phyloP scores from a whole-genome alignment of 371 early-diverging fungal species.

The Syncephalis plumigaleata region DNA sequence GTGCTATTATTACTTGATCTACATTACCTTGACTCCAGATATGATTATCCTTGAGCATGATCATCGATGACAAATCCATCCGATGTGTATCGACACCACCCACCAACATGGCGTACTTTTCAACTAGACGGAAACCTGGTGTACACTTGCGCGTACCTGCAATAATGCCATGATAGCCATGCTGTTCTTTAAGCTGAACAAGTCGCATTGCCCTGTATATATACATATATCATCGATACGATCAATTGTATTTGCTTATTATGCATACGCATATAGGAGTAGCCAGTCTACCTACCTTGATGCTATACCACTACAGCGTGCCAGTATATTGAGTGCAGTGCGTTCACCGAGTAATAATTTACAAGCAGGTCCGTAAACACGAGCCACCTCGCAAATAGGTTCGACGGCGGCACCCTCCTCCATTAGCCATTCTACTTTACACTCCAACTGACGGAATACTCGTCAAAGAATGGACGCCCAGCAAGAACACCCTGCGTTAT shows the following conservation, averaged over 20 bases:
- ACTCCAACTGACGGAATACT: constrained; percentile 81
- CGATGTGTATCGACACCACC: constrained; percentile 95
- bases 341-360: constrained; percentile 86
- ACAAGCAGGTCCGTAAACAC: constrained; percentile 70
- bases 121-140: constrained; percentile 93
- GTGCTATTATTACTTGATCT: background rate
- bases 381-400: constrained; percentile 57
- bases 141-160: constrained; percentile 98
- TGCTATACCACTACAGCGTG: constrained; percentile 89
- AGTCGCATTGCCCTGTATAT: constrained; percentile 37
- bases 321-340: constrained; percentile 85
- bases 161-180: constrained; percentile 70
- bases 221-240: no score
- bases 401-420: constrained; percentile 64
- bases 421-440: constrained; percentile 76
- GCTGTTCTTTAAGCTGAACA: constrained; percentile 38
- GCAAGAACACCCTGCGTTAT: constrained; percentile 82
- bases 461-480: constrained; percentile 88
- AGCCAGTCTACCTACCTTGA: constrained; percentile 26
- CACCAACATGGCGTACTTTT: constrained; percentile 94
- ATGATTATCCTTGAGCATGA: constrained; percentile 98
- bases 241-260: background rate
- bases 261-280: no score
- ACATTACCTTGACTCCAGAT: constrained; percentile 73
- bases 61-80: constrained; percentile 90